Base-by-base conservation (phyloP, 106 monocot species). In the Dendrobium catenatum region DNA sequence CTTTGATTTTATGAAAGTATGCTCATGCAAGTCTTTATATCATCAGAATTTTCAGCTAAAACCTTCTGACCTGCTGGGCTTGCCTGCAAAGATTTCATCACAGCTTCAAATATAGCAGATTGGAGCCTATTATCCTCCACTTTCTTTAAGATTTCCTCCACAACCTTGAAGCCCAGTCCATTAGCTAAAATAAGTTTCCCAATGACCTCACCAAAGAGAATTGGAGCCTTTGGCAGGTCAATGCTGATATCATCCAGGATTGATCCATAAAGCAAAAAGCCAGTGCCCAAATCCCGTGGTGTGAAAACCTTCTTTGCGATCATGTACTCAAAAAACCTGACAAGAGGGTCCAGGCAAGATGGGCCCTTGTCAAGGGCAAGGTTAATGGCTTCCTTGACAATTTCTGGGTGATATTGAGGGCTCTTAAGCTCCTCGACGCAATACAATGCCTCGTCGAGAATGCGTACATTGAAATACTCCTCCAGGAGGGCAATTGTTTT, bases 371-470 rank as follows among this genome's bases (percentile, higher is more conserved):
- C 95, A 0, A 93, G 78, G 68, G 89, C 95, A 41, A 86, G 78
- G 54, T 83, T 86, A 56, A 99, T 93, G 17, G 95, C 88, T 86
- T 95, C 98, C 79, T 93, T 95, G 13, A 99, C 95, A 54, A 99
- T 66, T 81, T 99, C 98, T 15, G 93, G 85, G 68, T 99, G 82
- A 72, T 86, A 91, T 13, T 88, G 89, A 13, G 95, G 98, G 33
- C 91, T 91, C 56, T 88, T 87, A 16, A 99, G 82, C 80, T 99
- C 98, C 80, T 93, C 95, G 8, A 99, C 86, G 56, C 98, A 99
- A 54, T 85, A 87, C 42, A 81, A 68, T 33, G 98, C 98, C 78
- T 99, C 98, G 58, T 95, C 88, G 1, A 99, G 84, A 9, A 91
- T 76, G 20, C 85, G 85, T 13, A 99, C 73, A 42, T 87, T 80